Percentiles rank a stretch among this genome's conserved stretches.
These are phyloP conservation scores for Trichophyton verrucosum DNA, from an alignment of 2,329 filamentous ascomycete species.

Conservation along the genomic window DNA sequence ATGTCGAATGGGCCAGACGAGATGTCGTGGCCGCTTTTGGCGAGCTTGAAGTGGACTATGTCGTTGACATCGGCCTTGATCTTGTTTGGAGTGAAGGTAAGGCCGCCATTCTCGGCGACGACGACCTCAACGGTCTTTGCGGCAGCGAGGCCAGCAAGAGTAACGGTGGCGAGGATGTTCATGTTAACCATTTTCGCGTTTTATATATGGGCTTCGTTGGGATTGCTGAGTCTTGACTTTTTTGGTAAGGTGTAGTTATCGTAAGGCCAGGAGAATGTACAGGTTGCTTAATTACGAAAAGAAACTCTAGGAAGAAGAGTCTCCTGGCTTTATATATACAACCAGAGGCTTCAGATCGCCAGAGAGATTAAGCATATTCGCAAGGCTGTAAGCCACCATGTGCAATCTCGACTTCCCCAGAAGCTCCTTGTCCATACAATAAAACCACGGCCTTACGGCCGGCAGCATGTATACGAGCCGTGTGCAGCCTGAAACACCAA, in stretches of 20 bases:
- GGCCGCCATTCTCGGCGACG: constrained; percentile 10
- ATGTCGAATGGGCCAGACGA: constrained; percentile 10
- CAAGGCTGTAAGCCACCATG: not conserved
- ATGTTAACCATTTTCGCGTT: not conserved
- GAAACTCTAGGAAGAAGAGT: not conserved
- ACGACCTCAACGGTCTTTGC: constrained; percentile 10
- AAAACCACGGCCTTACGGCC: not conserved
- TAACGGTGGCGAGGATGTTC: constrained; percentile 5
- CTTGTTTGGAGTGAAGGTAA: constrained; percentile 9
- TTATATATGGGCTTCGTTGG: not conserved
- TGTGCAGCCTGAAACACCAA: not conserved
- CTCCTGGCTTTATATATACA: not conserved
- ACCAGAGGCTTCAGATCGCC: not conserved
- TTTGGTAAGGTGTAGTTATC: not conserved
- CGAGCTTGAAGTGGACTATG: constrained; percentile 12
- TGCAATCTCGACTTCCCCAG: not conserved
- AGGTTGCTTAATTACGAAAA: not conserved
- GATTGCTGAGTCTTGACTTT: not conserved
- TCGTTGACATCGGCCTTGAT: constrained; percentile 10
- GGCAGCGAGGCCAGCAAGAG: constrained; percentile 7
- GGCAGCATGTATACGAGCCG: not conserved
- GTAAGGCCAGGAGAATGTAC: not conserved
- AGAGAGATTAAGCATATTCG: not conserved
- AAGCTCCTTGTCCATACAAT: not conserved
- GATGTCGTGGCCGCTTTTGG: constrained; percentile 11